Percentiles rank a stretch among this genome's conserved stretches.
Evolutionary conservation across 768 basidiomycete genomes (phyloP).

Genomic region (Strobilomyces dryophilus): DNA sequence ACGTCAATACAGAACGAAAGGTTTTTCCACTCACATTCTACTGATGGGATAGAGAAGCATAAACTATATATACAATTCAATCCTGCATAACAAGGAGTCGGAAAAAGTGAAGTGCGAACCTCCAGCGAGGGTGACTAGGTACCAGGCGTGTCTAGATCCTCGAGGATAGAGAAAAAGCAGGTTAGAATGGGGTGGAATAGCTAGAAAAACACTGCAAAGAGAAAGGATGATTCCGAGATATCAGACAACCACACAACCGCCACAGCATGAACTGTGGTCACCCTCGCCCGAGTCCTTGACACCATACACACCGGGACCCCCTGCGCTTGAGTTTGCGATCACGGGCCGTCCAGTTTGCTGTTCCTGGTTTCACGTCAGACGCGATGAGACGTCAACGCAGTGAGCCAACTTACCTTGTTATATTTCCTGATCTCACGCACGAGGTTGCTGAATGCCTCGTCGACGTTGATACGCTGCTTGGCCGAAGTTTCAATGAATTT

Average conservation of each 20-base stretch:
- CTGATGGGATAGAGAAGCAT: constrained; percentile 9
- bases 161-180: constrained; percentile 7
- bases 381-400: not conserved
- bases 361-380: constrained; percentile 42
- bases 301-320: constrained; percentile 46
- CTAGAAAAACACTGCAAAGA: constrained; percentile 7
- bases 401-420: constrained; percentile 64
- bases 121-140: constrained; percentile 2
- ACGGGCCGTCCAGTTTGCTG: constrained; percentile 74
- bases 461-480: constrained; percentile 94
- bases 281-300: constrained; percentile 47
- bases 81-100: constrained; percentile 4
- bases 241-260: constrained; percentile 60
- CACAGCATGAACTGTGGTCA: constrained; percentile 58
- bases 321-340: constrained; percentile 41
- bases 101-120: constrained; percentile 1
- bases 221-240: not conserved
- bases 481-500: constrained; percentile 96
- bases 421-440: constrained; percentile 92
- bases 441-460: constrained; percentile 90
- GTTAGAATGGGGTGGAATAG: constrained; percentile 1
- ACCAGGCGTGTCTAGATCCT: constrained; percentile 11
- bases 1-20: constrained; percentile 3
- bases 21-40: not conserved
- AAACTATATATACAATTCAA: constrained; percentile 26